Conservation (phyloP, 2,329 filamentous ascomycete genomes). For the Clonostachys solani region DNA sequence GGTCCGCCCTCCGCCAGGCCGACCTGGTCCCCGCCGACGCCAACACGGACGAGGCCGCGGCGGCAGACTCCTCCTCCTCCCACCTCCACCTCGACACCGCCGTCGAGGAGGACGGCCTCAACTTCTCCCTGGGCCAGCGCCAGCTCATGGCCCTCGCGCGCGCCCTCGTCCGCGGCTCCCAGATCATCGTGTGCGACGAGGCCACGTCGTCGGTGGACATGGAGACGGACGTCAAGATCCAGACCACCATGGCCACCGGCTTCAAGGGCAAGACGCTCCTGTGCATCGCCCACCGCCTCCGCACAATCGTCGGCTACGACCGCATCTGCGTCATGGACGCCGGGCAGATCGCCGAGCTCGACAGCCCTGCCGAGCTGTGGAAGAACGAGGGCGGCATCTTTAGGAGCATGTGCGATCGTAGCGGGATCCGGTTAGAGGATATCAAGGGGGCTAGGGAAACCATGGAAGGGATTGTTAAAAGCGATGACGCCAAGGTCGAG, state of each 20-base stretch:
- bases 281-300: slow-evolving; percentile 87
- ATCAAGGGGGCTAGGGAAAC: slow-evolving; percentile 38
- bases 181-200: slow-evolving; percentile 96
- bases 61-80: slow-evolving; percentile 49
- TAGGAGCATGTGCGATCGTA: slow-evolving; percentile 82
- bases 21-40: slow-evolving; percentile 60
- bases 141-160: slow-evolving; percentile 93
- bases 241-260: slow-evolving; percentile 77
- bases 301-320: slow-evolving; percentile 92
- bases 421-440: slow-evolving; percentile 64
- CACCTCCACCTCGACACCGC: slow-evolving; percentile 78
- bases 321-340: slow-evolving; percentile 96
- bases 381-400: slow-evolving; percentile 70
- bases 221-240: slow-evolving; percentile 95
- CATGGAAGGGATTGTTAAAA: slow-evolving; percentile 11
- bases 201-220: slow-evolving; percentile 92
- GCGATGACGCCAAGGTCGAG: background rate
- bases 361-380: slow-evolving; percentile 71
- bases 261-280: slow-evolving; percentile 86
- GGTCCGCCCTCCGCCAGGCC: slow-evolving; percentile 73
- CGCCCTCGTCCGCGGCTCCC: slow-evolving; percentile 79
- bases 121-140: slow-evolving; percentile 91
- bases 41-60: slow-evolving; percentile 66
- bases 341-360: slow-evolving; percentile 83
- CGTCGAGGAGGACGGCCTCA: slow-evolving; percentile 92